Percentiles rank a stretch among this genome's conserved stretches.
Conservation (phyloP, 2,329 filamentous ascomycete species). For the Leptodontidium sp. region DNA sequence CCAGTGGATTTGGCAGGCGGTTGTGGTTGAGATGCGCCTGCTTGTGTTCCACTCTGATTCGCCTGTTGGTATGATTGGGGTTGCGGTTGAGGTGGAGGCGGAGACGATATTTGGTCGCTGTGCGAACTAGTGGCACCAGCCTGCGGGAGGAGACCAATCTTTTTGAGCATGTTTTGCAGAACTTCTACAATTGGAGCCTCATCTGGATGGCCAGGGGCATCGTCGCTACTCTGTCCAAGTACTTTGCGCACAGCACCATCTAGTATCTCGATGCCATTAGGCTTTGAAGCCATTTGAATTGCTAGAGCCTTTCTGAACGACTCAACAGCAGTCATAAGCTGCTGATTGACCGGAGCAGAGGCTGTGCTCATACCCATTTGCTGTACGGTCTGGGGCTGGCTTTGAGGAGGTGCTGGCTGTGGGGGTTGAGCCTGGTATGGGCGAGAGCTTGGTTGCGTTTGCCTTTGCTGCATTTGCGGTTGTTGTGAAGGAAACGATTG, state of each 20-base stretch:
- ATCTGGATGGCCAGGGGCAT: slow-evolving; percentile 37
- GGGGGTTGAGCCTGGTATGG: slow-evolving; percentile 9
- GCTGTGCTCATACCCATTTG: slow-evolving; percentile 11
- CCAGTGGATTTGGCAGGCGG: slow-evolving; percentile 32
- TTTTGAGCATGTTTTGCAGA: slow-evolving; percentile 39
- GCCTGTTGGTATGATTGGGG: slow-evolving; percentile 6
- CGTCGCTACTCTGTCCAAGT: slow-evolving; percentile 39
- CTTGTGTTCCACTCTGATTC: slow-evolving; percentile 38
- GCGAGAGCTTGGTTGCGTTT: neutral
- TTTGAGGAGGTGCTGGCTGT: slow-evolving; percentile 1
- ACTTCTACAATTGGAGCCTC: slow-evolving; percentile 39
- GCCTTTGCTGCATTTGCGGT: slow-evolving; percentile 8
- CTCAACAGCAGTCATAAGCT: slow-evolving; percentile 36
- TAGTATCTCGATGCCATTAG: slow-evolving; percentile 43
- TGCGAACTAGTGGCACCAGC: slow-evolving; percentile 20
- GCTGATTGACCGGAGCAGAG: slow-evolving; percentile 22
- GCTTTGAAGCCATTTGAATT: slow-evolving; percentile 31
- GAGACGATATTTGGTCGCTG: slow-evolving; percentile 29
- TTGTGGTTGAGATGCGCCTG: slow-evolving; percentile 25
- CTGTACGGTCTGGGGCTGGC: slow-evolving; percentile 5
- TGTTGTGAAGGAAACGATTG: slow-evolving; percentile 23
- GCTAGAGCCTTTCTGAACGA: slow-evolving; percentile 42
- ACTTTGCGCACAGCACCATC: slow-evolving; percentile 45
- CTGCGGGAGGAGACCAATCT: slow-evolving; percentile 27
- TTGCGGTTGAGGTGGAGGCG: slow-evolving; percentile 30